Percentiles rank a stretch among this genome's conserved stretches.
phyloP scores from a whole-genome alignment of 2,329 filamentous ascomycete species.

The Pseudocercospora ulei region DNA sequence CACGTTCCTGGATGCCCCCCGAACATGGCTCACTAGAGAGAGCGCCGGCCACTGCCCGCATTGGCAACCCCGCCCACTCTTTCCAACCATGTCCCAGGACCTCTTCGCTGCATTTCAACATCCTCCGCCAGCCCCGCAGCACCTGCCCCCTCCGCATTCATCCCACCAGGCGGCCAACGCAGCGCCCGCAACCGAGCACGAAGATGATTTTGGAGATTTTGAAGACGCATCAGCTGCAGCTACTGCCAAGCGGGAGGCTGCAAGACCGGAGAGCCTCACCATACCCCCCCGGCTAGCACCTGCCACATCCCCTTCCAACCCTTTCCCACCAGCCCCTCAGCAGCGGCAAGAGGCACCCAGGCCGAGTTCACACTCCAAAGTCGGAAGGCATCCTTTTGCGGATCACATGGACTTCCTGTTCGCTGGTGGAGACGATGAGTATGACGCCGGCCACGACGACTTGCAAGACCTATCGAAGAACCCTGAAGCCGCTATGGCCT shows the following conservation, averaged over 20 bases:
- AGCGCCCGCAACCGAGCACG: slow-evolving; percentile 23
- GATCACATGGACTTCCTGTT: slow-evolving; percentile 33
- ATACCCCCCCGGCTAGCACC: not conserved
- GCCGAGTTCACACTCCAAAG: slow-evolving; percentile 11
- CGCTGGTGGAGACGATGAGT: slow-evolving; percentile 30
- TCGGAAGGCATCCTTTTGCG: slow-evolving; percentile 31
- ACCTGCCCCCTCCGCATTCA: no score
- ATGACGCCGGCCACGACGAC: slow-evolving; percentile 33
- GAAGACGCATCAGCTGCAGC: slow-evolving; percentile 35
- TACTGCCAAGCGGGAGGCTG: not conserved
- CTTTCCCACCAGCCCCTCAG: slow-evolving; percentile 13
- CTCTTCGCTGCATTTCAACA: slow-evolving; percentile 45
- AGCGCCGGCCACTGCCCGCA: no score
- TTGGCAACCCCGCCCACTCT: no score
- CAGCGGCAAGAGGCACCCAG: slow-evolving; percentile 1
- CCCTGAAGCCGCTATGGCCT: slow-evolving; percentile 33
- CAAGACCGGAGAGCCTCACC: slow-evolving; percentile 2
- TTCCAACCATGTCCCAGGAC: slow-evolving; percentile 48
- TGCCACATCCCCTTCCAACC: slow-evolving; percentile 3
- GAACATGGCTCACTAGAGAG: no score
- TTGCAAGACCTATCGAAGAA: slow-evolving; percentile 30
- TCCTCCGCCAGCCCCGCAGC: no score
- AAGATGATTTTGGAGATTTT: slow-evolving; percentile 49
- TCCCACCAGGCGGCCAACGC: not conserved
- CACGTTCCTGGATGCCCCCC: no score